These are phyloP conservation scores for Simmondsia chinensis DNA, from an alignment of 148 eudicot species.

Conservation along the genomic window DNA sequence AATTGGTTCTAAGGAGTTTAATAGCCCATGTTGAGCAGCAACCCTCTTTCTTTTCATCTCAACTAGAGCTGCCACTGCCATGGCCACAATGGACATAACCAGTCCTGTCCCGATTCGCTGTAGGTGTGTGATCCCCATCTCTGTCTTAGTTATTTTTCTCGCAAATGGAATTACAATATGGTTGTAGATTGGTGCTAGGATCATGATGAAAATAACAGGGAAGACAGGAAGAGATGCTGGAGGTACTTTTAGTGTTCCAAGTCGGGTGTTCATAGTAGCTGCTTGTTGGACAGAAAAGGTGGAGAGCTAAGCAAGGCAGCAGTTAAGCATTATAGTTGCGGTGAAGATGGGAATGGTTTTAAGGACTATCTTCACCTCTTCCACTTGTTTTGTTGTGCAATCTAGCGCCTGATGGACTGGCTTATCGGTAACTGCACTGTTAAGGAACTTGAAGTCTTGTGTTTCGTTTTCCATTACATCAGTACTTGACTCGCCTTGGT, in stretches of 20 bases:
- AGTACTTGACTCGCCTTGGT: slow-evolving; percentile 11
- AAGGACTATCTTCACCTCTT: slow-evolving; percentile 56
- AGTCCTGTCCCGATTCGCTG: slow-evolving; percentile 79
- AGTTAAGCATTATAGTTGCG: slow-evolving; percentile 79
- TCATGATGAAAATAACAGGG: slow-evolving; percentile 68
- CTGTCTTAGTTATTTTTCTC: slow-evolving; percentile 43
- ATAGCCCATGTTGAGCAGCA: slow-evolving; percentile 27
- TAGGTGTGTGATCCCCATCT: slow-evolving; percentile 65
- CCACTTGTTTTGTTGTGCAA: slow-evolving; percentile 50
- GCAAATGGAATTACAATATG: slow-evolving; percentile 51
- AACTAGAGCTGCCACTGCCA: slow-evolving; percentile 76
- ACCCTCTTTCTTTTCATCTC: slow-evolving; percentile 52
- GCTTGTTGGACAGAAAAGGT: slow-evolving; percentile 95
- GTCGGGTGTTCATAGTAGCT: slow-evolving; percentile 72
- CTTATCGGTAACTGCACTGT: slow-evolving; percentile 27
- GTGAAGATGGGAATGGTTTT: slow-evolving; percentile 60
- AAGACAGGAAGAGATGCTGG: slow-evolving; percentile 92
- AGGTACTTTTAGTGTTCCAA: slow-evolving; percentile 55
- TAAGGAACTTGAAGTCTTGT: slow-evolving; percentile 28
- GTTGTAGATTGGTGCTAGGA: slow-evolving; percentile 68
- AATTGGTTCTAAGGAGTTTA: slow-evolving; percentile 45
- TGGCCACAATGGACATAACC: slow-evolving; percentile 56
- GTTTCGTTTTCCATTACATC: slow-evolving; percentile 10
- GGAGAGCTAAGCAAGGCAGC: slow-evolving; percentile 93
- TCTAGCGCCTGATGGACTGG: slow-evolving; percentile 23